Conservation (phyloP, 805 yeast species). For the Sugiyamaella boreocaroliniensis region DNA sequence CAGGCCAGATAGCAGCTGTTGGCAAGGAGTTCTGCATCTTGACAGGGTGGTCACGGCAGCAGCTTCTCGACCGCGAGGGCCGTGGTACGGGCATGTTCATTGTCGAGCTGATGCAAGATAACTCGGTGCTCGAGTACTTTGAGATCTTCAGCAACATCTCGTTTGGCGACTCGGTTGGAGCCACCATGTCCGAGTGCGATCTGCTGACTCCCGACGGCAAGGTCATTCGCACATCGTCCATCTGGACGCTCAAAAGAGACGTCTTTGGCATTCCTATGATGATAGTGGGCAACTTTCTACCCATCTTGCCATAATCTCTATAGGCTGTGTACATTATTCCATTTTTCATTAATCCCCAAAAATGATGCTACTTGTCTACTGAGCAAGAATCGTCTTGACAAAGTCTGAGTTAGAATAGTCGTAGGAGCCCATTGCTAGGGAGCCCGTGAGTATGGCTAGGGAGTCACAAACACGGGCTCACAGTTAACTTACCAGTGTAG, state of each 20-base stretch:
- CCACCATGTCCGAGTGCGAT: conserved; percentile 82
- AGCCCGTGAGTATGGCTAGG: too few relatives aligned
- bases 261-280: conserved; percentile 96
- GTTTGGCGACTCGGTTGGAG: conserved; percentile 84
- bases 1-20: conserved; percentile 91
- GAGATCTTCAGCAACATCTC: conserved; percentile 78
- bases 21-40: conserved; percentile 88
- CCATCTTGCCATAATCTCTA: conserved; percentile 39
- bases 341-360: not conserved
- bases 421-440: conserved; percentile 16
- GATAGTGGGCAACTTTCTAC: conserved; percentile 90
- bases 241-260: conserved; percentile 91
- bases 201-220: conserved; percentile 42
- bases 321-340: not conserved
- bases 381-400: conserved; percentile 88
- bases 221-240: conserved; percentile 64
- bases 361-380: conserved; percentile 37
- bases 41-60: conserved; percentile 82
- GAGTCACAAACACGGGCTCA: too few relatives aligned
- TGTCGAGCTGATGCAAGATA: conserved; percentile 78
- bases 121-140: conserved; percentile 80
- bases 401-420: conserved; percentile 38
- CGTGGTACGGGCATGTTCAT: conserved; percentile 24
- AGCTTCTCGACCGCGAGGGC: conserved; percentile 38
- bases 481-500: conserved; percentile 56